A percentile compares a stretch with the other conserved stretches of the same genome.
Evolutionary conservation across 768 basidiomycete genomes (phyloP).

Genomic region (Xerocomus potaroensis): DNA sequence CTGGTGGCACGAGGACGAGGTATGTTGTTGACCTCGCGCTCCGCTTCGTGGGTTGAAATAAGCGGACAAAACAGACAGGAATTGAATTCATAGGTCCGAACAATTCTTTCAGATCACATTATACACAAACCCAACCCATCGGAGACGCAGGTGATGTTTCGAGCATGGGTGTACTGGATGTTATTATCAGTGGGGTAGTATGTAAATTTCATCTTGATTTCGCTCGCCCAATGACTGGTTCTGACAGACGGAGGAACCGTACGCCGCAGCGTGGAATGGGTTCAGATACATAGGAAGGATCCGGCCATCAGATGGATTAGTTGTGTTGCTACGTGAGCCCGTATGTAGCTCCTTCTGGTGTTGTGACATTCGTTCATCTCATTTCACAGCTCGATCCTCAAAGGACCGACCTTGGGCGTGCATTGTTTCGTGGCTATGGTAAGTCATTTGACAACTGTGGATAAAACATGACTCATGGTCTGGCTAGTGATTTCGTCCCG

Average conservation of each 20-base stretch:
- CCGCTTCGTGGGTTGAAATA: not conserved
- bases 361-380: slow-evolving; percentile 3
- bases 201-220: slow-evolving; percentile 12
- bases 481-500: slow-evolving; percentile 43
- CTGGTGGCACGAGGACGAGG: slow-evolving; percentile 33
- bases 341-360: slow-evolving; percentile 29
- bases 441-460: not conserved
- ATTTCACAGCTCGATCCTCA: slow-evolving; percentile 20
- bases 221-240: slow-evolving; percentile 1
- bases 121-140: slow-evolving; percentile 31
- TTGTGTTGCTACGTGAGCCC: slow-evolving; percentile 50
- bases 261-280: slow-evolving; percentile 53
- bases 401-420: slow-evolving; percentile 31
- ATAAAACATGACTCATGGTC: slow-evolving; percentile 9
- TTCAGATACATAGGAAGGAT: slow-evolving; percentile 55
- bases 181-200: slow-evolving; percentile 53
- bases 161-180: slow-evolving; percentile 33
- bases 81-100: slow-evolving; percentile 30
- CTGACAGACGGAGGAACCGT: slow-evolving; percentile 42
- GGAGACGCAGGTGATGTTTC: slow-evolving; percentile 12
- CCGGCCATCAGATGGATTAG: slow-evolving; percentile 54
- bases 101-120: slow-evolving; percentile 36
- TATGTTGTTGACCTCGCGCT: not conserved
- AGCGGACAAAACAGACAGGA: slow-evolving; percentile 19
- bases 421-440: slow-evolving; percentile 50